These are phyloP conservation scores for Aristolochia californica DNA, from an alignment of 164 flowering plant species.

Conservation along the genomic window DNA sequence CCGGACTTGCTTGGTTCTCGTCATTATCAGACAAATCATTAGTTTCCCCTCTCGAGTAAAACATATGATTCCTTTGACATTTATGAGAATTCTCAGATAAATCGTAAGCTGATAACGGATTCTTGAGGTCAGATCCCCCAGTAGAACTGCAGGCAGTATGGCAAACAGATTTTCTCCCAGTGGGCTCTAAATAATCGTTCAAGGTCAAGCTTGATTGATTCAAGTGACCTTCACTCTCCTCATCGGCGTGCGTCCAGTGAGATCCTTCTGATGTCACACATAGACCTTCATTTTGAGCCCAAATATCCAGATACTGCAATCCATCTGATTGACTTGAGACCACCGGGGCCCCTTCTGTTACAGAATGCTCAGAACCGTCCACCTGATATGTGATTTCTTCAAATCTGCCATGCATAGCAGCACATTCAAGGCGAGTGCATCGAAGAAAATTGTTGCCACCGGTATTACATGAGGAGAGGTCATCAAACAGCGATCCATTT, in stretches of 20 bases:
- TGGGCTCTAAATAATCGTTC: constrained; percentile 13
- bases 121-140: neutral
- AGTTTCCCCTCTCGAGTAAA: neutral
- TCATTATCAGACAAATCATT: constrained; percentile 22
- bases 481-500: constrained; percentile 40
- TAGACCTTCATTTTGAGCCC: constrained; percentile 37
- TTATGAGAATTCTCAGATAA: no score
- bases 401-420: constrained; percentile 72
- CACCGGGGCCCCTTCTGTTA: constrained; percentile 25
- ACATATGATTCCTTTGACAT: no score
- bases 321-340: constrained; percentile 22
- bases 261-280: constrained; percentile 39
- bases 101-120: no score
- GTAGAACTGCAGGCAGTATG: neutral
- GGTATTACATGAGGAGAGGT: constrained; percentile 22
- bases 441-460: constrained; percentile 24
- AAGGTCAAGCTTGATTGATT: constrained; percentile 5
- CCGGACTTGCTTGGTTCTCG: constrained; percentile 58
- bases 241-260: no score
- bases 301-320: constrained; percentile 20
- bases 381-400: constrained; percentile 61
- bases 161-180: constrained; percentile 14
- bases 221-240: constrained; percentile 13
- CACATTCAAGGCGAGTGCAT: constrained; percentile 41
- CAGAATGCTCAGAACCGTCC: constrained; percentile 33